Evolutionary conservation across 805 yeast genomes (phyloP), one percentile per base, ranked within the genome.

Genomic region (Sugiyamaella mastotermitis): DNA sequence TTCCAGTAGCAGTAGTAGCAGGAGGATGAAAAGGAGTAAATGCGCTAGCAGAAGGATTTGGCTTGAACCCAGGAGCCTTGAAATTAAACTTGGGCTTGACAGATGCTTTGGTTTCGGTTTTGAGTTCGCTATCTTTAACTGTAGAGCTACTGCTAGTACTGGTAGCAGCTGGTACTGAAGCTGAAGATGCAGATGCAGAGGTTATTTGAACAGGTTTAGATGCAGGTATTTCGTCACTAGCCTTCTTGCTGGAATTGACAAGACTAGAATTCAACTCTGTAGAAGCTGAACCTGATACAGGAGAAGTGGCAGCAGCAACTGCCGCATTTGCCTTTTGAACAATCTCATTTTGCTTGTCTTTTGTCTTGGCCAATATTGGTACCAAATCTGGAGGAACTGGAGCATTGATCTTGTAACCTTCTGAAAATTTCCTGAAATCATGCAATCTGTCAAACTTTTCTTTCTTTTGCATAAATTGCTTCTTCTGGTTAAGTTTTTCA

Each of bases 391-490:
- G 60, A 5, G 94, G 90, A 5, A 61, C 62, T n/a, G 66, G 64
- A 10, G 61, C 53, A 18, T 48, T 41, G 30, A 87, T 74, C 59
- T 84, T 84, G 60, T 85, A 83, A 49, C 75, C 82, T 34, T 83
- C 85, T 27, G 94, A 76, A 55, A 88, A 87, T 53, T 83, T 84
- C 46, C 75, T 77, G 40, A 85, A 66, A 8, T 64, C 68, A 28
- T 53, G 49, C n/a, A 56, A 39, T 13, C 62, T 47, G 19, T 57
- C 66, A 14, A 47, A 52, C 31, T 52, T 54, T 35, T 58, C 63
- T 26, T 40, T 51, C 48, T 43, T 51, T 24, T 45, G 52, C 35
- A 41, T 43, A 25, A 42, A 53, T 48, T 43, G 49, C 37, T 43
- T 57, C 52, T 47, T 50, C 41, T 41, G 59, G 36, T 43, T 42